Evolutionary conservation across 768 basidiomycete genomes (phyloP).

Genomic region (Pisolithus orientalis): DNA sequence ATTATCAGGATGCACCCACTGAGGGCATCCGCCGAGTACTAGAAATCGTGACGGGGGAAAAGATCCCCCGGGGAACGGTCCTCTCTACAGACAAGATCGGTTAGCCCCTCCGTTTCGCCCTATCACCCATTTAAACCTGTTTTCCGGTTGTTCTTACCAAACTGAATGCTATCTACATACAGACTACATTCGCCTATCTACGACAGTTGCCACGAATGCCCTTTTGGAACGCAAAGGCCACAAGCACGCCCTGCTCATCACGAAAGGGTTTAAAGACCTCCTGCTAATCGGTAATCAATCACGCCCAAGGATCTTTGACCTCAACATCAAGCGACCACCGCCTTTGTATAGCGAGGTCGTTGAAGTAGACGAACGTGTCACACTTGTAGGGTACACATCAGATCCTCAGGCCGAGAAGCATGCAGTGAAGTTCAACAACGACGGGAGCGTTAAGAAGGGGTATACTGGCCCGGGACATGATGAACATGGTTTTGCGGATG

Average conservation of each 20-base stretch:
- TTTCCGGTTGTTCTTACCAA: neutral
- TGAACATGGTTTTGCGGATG: conserved; percentile 60
- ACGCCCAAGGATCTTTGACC: conserved; percentile 90
- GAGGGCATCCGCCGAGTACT: conserved; percentile 88
- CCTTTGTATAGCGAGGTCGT: conserved; percentile 68
- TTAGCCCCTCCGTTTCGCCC: conserved; percentile 24
- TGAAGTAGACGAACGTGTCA: conserved; percentile 86
- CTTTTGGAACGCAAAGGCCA: conserved; percentile 93
- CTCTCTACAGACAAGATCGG: conserved; percentile 80
- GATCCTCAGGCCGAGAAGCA: conserved; percentile 79
- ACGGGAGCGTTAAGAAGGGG: conserved; percentile 57
- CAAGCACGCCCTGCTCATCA: conserved; percentile 86
- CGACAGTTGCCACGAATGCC: conserved; percentile 95
- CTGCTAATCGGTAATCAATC: conserved; percentile 93
- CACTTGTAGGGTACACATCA: conserved; percentile 87
- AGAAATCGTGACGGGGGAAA: conserved; percentile 65
- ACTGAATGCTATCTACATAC: neutral
- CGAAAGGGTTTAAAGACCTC: conserved; percentile 86
- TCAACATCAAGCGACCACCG: conserved; percentile 74
- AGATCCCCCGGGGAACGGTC: conserved; percentile 57
- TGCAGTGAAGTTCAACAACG: conserved; percentile 68
- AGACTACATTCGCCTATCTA: conserved; percentile 91
- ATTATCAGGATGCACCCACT: conserved; percentile 90
- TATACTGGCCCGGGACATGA: conserved; percentile 81
- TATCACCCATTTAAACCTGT: neutral